Percentiles rank a stretch among this genome's conserved stretches.
Evolutionary conservation across 116 monocot species (phyloP).

Genomic region (Dioscorea cayenensis): DNA sequence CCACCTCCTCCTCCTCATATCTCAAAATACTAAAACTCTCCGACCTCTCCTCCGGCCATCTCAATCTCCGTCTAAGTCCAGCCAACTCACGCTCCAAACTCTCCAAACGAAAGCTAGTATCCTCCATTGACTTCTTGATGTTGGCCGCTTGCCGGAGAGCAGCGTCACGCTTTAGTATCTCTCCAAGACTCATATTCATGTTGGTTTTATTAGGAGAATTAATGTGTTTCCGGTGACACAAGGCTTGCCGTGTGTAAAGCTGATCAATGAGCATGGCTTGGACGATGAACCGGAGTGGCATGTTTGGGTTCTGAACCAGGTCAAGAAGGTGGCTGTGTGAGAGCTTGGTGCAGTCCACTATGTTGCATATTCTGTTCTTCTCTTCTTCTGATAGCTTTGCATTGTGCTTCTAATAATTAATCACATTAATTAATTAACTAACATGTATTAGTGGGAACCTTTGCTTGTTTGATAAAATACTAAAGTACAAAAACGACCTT

Average conservation of each 20-base stretch:
- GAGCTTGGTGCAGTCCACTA: conserved; percentile 53
- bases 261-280: conserved; percentile 89
- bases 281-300: conserved; percentile 86
- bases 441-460: too few species aligned
- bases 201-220: not conserved
- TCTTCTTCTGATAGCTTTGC: conserved; percentile 62
- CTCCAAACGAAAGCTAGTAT: conserved; percentile 49
- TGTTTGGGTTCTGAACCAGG: conserved; percentile 73
- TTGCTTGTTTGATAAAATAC: too few species aligned
- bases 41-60: conserved; percentile 30
- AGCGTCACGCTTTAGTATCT: conserved; percentile 66
- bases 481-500: too few species aligned
- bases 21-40: conserved; percentile 1
- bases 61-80: conserved; percentile 35
- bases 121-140: conserved; percentile 54
- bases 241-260: conserved; percentile 49
- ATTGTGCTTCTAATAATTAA: conserved; percentile 10
- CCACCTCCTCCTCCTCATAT: conserved; percentile 1
- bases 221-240: conserved; percentile 17
- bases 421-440: too few species aligned
- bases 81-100: conserved; percentile 64
- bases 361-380: conserved; percentile 56
- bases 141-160: conserved; percentile 42
- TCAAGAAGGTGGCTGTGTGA: conserved; percentile 46
- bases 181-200: conserved; percentile 37